Conservation (phyloP, 352 stramenopile genomes). For the Globisporangium uncinulatum region DNA sequence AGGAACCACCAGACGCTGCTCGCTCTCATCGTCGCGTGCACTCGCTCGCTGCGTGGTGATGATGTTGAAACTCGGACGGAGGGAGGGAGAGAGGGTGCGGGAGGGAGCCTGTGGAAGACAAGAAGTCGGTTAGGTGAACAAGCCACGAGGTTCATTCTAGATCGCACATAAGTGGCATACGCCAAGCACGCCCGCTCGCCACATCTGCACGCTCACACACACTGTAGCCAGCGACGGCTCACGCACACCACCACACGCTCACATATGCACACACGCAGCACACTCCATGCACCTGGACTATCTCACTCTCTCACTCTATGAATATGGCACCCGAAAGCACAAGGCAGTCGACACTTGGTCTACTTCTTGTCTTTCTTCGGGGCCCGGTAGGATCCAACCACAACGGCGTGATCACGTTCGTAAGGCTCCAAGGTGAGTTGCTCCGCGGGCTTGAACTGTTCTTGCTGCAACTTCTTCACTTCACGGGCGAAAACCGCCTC, state of each 20-base stretch:
- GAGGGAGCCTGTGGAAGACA: conserved; percentile 28
- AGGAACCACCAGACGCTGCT: conserved; percentile 14
- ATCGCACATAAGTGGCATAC: conserved; percentile 19
- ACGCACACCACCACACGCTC: neutral
- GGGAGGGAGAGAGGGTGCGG: conserved; percentile 5
- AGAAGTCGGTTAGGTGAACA: conserved; percentile 4
- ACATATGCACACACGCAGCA: conserved; percentile 8
- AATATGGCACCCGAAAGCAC: conserved; percentile 17
- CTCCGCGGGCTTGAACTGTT: conserved; percentile 99
- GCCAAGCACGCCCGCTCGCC: conserved; percentile 2
- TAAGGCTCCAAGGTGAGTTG: conserved; percentile 99
- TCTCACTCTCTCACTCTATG: too few relatives aligned
- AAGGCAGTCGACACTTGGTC: conserved; percentile 8
- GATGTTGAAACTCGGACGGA: conserved; percentile 7
- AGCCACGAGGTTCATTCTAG: conserved; percentile 11
- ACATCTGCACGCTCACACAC: neutral
- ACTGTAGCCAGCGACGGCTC: neutral
- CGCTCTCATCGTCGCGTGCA: neutral
- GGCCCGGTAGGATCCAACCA: conserved; percentile 95
- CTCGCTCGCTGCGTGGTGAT: neutral
- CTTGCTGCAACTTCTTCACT: conserved; percentile 97
- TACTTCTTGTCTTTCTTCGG: conserved; percentile 93
- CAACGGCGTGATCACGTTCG: conserved; percentile 98
- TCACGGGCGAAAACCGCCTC: conserved; percentile 97
- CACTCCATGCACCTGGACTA: conserved; percentile 8